phyloP scores from a whole-genome alignment of 768 basidiomycete genomes.

The Sporobolomyces pararoseus region DNA sequence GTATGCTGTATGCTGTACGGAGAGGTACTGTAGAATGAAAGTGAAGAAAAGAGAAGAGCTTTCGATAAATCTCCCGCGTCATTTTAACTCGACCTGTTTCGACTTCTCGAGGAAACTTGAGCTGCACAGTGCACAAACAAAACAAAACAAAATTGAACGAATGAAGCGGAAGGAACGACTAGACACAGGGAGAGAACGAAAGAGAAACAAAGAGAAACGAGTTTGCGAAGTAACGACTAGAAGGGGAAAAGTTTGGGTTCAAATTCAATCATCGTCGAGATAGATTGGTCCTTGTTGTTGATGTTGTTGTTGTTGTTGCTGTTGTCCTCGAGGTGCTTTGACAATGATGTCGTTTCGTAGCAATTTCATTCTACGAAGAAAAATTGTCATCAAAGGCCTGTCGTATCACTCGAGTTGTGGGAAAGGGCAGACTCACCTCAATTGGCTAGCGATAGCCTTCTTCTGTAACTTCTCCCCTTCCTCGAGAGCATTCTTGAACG shows the following conservation, averaged over 20 bases:
- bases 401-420: neutral
- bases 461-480: constrained; percentile 67
- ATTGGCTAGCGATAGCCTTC: constrained; percentile 54
- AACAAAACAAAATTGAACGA: too few species aligned
- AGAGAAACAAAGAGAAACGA: neutral
- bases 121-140: too few species aligned
- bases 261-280: neutral
- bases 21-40: too few species aligned
- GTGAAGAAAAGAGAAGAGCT: too few species aligned
- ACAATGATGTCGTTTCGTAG: constrained; percentile 62
- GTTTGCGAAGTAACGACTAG: neutral
- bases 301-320: constrained; percentile 19
- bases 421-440: constrained; percentile 22
- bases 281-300: too few species aligned
- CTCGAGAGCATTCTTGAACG: constrained; percentile 72
- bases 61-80: too few species aligned
- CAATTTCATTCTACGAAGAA: constrained; percentile 52
- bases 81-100: too few species aligned
- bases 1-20: too few species aligned
- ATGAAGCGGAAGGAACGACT: too few species aligned
- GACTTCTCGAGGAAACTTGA: too few species aligned
- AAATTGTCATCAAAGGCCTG: constrained; percentile 55
- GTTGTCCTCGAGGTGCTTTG: constrained; percentile 2
- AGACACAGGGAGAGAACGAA: too few species aligned
- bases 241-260: too few species aligned